Conservation (phyloP, 345 rosid species). For the Draba incana region DNA sequence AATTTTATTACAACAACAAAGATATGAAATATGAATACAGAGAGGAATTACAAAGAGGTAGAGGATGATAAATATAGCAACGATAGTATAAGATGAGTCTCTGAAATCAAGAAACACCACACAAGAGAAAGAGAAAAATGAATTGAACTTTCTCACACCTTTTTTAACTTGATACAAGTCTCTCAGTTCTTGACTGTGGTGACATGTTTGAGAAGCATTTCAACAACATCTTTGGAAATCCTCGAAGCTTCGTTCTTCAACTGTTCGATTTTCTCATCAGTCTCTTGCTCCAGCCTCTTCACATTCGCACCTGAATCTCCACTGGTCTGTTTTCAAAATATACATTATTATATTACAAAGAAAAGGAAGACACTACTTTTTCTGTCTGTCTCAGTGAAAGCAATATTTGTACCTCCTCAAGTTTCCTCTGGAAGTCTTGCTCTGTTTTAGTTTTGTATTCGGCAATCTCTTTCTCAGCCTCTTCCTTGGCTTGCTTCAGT, state of each 20-base stretch:
- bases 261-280: conserved; percentile 65
- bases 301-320: conserved; percentile 96
- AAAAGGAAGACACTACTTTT: background rate
- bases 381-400: too few relatives aligned
- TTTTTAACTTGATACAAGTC: background rate
- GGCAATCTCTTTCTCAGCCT: conserved; percentile 84
- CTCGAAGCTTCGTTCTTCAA: conserved; percentile 57
- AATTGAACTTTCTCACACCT: conserved; percentile 8
- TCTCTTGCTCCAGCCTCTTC: conserved; percentile 88
- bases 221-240: conserved; percentile 74
- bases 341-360: background rate
- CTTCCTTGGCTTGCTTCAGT: conserved; percentile 94
- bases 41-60: conserved; percentile 4
- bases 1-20: conserved; percentile 25
- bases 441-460: conserved; percentile 78
- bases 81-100: conserved; percentile 16
- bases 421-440: conserved; percentile 78
- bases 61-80: conserved; percentile 26
- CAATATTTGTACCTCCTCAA: conserved; percentile 58
- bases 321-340: conserved; percentile 58
- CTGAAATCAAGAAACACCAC: conserved; percentile 24
- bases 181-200: conserved; percentile 78
- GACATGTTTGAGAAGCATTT: conserved; percentile 87
- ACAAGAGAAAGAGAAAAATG: conserved; percentile 3
- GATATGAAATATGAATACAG: conserved; percentile 21